Evolutionary conservation across 495 filamentous ascomycete genomes (phyloP), one percentile per base, ranked within the genome.

Genomic region (Penicillium paradoxum): DNA sequence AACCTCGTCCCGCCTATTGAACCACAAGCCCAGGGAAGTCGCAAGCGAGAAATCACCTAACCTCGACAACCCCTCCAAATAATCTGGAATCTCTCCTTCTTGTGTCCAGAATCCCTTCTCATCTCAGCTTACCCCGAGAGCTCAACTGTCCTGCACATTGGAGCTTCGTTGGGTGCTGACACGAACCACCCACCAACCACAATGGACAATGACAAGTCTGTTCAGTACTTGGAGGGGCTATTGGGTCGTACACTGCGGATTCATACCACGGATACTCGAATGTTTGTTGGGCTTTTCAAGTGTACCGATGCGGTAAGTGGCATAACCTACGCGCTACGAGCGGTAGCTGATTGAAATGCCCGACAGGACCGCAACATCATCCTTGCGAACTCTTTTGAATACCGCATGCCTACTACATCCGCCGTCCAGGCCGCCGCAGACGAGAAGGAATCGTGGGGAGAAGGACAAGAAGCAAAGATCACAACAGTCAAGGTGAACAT

Each of bases 221-320:
- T 68, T 17, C 65, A 71, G 38, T 81, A 75, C 51, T 54, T 81
- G 47, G 67, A 74, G 17, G 65, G 67, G 7, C 59, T 81, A n/a
- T 65, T 81, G 38, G 77, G 75, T 24, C 75, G 73, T 24, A 70
- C 66, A 9, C 71, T 98, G 34, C 86, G 91, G 54, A 74, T 97
- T 45, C 83, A 89, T 59, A 88, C 86, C 22, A 88, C 84, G 4
- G 93, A 97, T 66, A 78, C 74, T 22, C 88, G 93, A 37, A 86
- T 96, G 74, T 98, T 97, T 69, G 76, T 89, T 33, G 93, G 93
- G 30, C 74, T 81, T 51, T 88, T 98, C 72, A 97, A 92, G 69
- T 97, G 95, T 70, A 96, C 90, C 18, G 93, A 98, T 73, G 83
- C 87, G 45, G 93, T 95, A 65, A 58, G 73, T 63, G 57, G 45